Evolutionary conservation across 1,284 basidiomycete species (phyloP).

Genomic region (Filobasidium uniguttulatum): DNA sequence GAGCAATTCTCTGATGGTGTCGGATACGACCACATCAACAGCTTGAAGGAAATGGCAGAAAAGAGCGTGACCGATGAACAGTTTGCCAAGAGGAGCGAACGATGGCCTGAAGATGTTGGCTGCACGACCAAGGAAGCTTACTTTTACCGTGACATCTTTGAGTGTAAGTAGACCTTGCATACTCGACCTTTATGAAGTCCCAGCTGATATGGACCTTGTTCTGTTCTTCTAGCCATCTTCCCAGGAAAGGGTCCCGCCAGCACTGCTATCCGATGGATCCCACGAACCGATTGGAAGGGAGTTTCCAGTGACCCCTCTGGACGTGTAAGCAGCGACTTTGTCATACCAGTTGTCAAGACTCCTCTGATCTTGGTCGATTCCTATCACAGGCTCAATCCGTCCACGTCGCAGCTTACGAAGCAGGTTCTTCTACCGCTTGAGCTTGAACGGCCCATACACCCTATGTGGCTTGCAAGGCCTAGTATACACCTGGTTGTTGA

Average conservation of each 20-base stretch:
- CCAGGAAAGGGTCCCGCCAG: conserved; percentile 70
- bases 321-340: conserved; percentile 39
- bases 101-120: conserved; percentile 71
- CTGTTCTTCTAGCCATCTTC: conserved; percentile 39
- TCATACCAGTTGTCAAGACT: no score
- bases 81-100: conserved; percentile 58
- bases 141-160: conserved; percentile 85
- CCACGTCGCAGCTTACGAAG: conserved; percentile 2
- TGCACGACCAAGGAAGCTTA: conserved; percentile 95
- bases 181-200: conserved; percentile 7
- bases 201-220: conserved; percentile 15
- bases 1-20: conserved; percentile 99
- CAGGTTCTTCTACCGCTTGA: no score
- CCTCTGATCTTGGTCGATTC: no score
- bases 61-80: conserved; percentile 63
- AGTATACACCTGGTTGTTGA: no score
- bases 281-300: conserved; percentile 81
- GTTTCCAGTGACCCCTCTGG: conserved; percentile 90
- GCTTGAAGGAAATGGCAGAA: conserved; percentile 81
- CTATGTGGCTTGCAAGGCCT: no score
- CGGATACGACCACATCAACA: conserved; percentile 99
- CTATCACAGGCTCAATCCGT: conserved; percentile 1
- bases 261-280: conserved; percentile 92
- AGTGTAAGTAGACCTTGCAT: conserved; percentile 49
- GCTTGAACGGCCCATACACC: no score